Base-by-base conservation (phyloP, 2,329 filamentous ascomycete species). In the Macroventuria anomochaeta region DNA sequence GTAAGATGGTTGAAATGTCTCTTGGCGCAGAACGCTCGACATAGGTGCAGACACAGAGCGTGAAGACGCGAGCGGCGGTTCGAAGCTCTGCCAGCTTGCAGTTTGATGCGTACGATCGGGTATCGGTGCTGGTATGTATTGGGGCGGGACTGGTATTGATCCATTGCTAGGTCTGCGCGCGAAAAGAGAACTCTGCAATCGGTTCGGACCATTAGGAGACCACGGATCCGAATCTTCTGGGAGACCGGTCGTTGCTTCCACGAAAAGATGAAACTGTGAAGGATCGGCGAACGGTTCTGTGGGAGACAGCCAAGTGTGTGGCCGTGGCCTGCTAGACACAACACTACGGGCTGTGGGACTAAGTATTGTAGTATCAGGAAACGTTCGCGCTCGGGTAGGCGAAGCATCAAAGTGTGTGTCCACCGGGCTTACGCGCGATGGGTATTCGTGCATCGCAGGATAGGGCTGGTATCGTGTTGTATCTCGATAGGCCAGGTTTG, bases 211-310 rank as follows among this genome's bases (percentile, higher is more conserved):
- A n/a, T 57, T 67, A n/a, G 70, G 66, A 26, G 70, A 71, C 23
- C 67, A 61, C 3, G 62, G 46, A n/a, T 71, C 70, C n/a, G 65
- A 57, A 20, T 67, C 66, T 21, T 62, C 62, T 13, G 69, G 60
- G 7, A 75, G 62, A 0, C 72, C 72, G 26, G 66, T 69, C 11
- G 72, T 76, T 15, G 74, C 74, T 63, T 75, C 73, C 18, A 68
- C 74, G 38, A 76, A 76, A 1, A 75, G 65, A 31, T 73, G 72
- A 29, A 74, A 74, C 26, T 76, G 69, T 8, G 69, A 68, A 11
- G 67, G 55, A 46, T 74, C 68, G 7, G 68, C 63, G 43, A 75
- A 74, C 10, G 72, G 64, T 28, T 74, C 71, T 2, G 68, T 71
- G 0, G 69, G 68, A 12, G 71, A 72, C 6, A 72, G 53, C 64